These are phyloP conservation scores for Luffa aegyptiaca DNA, from an alignment of 306 rosid genomes.

Conservation along the genomic window DNA sequence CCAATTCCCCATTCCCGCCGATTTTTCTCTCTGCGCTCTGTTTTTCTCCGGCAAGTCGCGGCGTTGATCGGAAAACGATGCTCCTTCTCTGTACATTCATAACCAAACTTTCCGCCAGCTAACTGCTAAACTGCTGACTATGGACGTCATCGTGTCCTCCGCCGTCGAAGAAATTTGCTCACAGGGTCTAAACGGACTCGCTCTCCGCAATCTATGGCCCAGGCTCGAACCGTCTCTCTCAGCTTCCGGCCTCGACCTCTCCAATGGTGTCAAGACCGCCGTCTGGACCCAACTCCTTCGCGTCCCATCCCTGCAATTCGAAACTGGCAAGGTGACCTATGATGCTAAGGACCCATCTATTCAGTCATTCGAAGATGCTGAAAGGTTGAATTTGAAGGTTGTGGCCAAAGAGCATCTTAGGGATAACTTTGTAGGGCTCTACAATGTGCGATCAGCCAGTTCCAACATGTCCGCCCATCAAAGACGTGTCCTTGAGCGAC, in stretches of 20 bases:
- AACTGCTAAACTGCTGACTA: background rate
- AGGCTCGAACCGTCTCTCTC: conserved; percentile 26
- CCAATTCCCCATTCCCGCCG: background rate
- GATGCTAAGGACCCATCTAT: conserved; percentile 28
- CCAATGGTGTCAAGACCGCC: conserved; percentile 32
- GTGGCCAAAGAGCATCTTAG: conserved; percentile 36
- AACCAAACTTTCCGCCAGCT: background rate
- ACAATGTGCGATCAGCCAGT: conserved; percentile 40
- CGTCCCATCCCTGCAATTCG: conserved; percentile 56
- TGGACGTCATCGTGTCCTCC: conserved; percentile 33
- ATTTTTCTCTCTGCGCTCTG: background rate
- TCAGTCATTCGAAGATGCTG: conserved; percentile 35
- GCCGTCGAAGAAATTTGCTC: conserved; percentile 43
- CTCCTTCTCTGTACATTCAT: background rate
- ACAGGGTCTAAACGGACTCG: conserved; percentile 25
- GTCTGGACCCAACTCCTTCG: conserved; percentile 51
- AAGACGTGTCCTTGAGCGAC: conserved; percentile 48
- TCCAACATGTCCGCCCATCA: conserved; percentile 33
- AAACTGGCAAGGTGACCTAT: conserved; percentile 5
- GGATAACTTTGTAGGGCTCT: conserved; percentile 65
- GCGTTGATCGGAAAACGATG: background rate
- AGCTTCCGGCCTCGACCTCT: conserved; percentile 30
- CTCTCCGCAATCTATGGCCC: conserved; percentile 30
- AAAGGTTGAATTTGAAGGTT: conserved; percentile 35
- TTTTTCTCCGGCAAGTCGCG: background rate